Evolutionary conservation across 2,329 filamentous ascomycete genomes (phyloP).

Genomic region (Capronia americana): DNA sequence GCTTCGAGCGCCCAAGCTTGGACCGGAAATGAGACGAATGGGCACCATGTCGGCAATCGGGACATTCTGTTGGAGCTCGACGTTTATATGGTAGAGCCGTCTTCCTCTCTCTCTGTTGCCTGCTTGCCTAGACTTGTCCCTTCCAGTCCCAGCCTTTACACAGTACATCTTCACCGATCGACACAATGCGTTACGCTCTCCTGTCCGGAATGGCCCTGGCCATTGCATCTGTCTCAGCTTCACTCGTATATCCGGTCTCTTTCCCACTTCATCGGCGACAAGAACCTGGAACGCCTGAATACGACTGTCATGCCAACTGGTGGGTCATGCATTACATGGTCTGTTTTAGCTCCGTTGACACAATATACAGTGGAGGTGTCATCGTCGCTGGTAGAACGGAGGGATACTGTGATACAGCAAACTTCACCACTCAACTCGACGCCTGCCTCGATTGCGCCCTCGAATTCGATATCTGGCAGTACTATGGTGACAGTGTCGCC

Average conservation of each 20-base stretch:
- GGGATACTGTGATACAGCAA: slow-evolving; percentile 42
- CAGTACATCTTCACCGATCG: slow-evolving; percentile 2
- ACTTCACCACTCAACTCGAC: slow-evolving; percentile 41
- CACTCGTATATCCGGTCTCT: slow-evolving; percentile 26
- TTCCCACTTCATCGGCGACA: slow-evolving; percentile 32
- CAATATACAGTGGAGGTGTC: slow-evolving; percentile 41
- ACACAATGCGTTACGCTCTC: slow-evolving; percentile 27
- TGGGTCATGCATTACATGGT: slow-evolving; percentile 28
- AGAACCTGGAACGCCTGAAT: slow-evolving; percentile 43
- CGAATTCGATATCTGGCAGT: slow-evolving; percentile 53
- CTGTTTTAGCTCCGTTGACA: not conserved
- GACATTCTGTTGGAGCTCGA: not conserved
- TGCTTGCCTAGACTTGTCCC: not conserved
- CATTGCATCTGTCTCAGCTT: slow-evolving; percentile 18
- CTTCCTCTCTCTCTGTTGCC: not conserved
- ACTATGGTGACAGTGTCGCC: slow-evolving; percentile 50
- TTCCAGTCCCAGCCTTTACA: not conserved
- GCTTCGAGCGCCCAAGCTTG: not conserved
- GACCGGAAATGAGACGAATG: not conserved
- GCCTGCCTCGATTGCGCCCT: slow-evolving; percentile 53
- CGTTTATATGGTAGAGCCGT: not conserved
- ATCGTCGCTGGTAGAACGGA: slow-evolving; percentile 39
- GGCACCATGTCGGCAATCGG: not conserved
- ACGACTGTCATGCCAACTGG: slow-evolving; percentile 47
- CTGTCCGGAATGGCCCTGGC: slow-evolving; percentile 20